Evolutionary conservation across 1,139 yeast genomes (phyloP), one percentile per base, ranked within the genome.

Genomic region (Kodamaea anthophila): DNA sequence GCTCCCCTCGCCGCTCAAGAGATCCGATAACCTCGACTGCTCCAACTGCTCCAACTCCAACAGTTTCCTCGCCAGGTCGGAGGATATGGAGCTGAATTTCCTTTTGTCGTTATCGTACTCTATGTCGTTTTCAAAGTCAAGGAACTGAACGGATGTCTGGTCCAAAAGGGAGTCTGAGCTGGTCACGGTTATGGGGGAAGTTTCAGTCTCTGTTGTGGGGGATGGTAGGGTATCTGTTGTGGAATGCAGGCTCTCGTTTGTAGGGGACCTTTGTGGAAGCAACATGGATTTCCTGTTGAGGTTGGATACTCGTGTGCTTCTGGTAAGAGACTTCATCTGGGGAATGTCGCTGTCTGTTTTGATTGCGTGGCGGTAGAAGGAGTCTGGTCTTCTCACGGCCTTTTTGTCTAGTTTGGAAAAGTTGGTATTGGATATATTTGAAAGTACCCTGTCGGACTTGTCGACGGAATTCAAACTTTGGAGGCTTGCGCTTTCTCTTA

Each of bases 101-200:
- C 33, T 23, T 22, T 23, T 21, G n/a, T 19, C 18, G 11, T 36
- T 34, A 13, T 35, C 32, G 15, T 25, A 5, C 15, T 35, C 37
- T 11, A 13, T 28, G 25, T 23, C 27, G 21, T 16, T 41, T 29
- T 46, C 51, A 24, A 42, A 40, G 32, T 47, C 51, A 24, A 38
- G 39, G 29, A 45, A 42, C 15, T 41, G 44, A 14, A 49, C 39
- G n/a, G 51, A 47, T 2, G 52, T 39, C 28, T 40, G 47, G 29
- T 51, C 55, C 29, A 48, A 35, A 6, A 50, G 41, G 3, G 52
- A 41, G 30, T 50, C 53, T 9, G 38, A 38, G 6, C 44, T 39
- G 29, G 32, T 35, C 15, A 37, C 26, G 6, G 44, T 38, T 22
- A 41, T 44, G 1, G 42, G 41, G 9, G 44, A 34, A 5, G 30